A percentile compares a stretch with the other conserved stretches of the same genome.
Conservation (phyloP, 2,329 filamentous ascomycete species). For the Hymenoscyphus repandus region DNA sequence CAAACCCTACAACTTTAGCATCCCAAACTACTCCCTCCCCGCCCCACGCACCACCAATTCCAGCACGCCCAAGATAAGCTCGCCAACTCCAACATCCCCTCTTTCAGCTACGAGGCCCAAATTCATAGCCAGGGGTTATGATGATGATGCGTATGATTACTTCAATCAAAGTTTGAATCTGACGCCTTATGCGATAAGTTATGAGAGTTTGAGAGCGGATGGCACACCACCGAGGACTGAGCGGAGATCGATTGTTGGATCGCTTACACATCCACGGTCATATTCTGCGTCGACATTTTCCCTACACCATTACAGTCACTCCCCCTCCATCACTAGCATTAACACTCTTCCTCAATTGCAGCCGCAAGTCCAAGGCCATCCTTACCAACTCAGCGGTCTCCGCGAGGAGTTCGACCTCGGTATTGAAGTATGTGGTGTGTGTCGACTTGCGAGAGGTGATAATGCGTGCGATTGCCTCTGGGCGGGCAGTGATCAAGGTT, state of each 20-base stretch:
- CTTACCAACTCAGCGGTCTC: background rate
- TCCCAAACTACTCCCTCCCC: background rate
- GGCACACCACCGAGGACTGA: background rate
- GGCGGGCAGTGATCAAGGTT: background rate
- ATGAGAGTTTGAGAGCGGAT: background rate
- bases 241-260: background rate
- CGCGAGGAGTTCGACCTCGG: background rate
- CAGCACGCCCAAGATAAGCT: background rate
- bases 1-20: background rate
- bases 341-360: too few species aligned
- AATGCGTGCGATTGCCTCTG: background rate
- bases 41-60: background rate
- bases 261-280: background rate
- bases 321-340: too few species aligned
- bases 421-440: background rate
- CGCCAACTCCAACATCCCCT: background rate
- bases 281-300: too few species aligned
- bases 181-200: constrained; percentile 1
- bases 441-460: background rate
- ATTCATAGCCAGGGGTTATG: background rate
- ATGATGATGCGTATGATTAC: constrained; percentile 1
- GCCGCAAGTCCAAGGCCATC: background rate
- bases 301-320: too few species aligned
- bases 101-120: background rate
- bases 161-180: constrained; percentile 2